Percentiles rank a stretch among this genome's conserved stretches.
Evolutionary conservation across 768 basidiomycete genomes (phyloP).

Genomic region (Mycena chlorophos): DNA sequence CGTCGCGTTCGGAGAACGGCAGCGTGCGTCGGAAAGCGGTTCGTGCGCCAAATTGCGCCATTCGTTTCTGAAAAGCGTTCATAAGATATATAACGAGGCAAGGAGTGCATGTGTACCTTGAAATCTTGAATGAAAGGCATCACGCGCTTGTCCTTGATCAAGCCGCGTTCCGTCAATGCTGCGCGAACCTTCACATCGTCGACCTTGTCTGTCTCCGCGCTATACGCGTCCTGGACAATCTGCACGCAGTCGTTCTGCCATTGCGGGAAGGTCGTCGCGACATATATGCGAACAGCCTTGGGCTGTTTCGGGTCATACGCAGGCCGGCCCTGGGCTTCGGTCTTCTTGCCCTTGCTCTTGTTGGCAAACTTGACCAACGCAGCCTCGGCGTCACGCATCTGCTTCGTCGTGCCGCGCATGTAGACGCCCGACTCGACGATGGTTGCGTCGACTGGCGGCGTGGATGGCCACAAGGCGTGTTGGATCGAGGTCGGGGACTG

Average conservation of each 20-base stretch:
- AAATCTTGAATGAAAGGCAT: conserved; percentile 95
- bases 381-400: conserved; percentile 85
- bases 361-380: conserved; percentile 74
- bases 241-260: conserved; percentile 90
- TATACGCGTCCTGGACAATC: conserved; percentile 69
- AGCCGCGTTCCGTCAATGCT: conserved; percentile 62
- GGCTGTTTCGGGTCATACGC: conserved; percentile 83
- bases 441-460: conserved; percentile 57
- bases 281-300: conserved; percentile 85
- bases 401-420: conserved; percentile 90
- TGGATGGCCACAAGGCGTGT: conserved; percentile 76
- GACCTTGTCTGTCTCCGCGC: conserved; percentile 56
- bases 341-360: conserved; percentile 71
- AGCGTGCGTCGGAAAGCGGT: conserved; percentile 81
- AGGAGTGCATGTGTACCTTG: conserved; percentile 60
- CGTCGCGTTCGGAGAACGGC: conserved; percentile 79
- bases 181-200: conserved; percentile 81
- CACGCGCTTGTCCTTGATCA: conserved; percentile 92
- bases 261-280: conserved; percentile 86
- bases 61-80: conserved; percentile 66
- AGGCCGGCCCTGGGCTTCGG: conserved; percentile 38
- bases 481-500: conserved; percentile 78
- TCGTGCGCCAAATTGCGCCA: conserved; percentile 70
- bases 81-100: not conserved
- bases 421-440: conserved; percentile 76